Percentiles rank a stretch among this genome's conserved stretches.
Conservation (phyloP, 176 grass and related monocot genomes). For the Carex myosuroides region DNA sequence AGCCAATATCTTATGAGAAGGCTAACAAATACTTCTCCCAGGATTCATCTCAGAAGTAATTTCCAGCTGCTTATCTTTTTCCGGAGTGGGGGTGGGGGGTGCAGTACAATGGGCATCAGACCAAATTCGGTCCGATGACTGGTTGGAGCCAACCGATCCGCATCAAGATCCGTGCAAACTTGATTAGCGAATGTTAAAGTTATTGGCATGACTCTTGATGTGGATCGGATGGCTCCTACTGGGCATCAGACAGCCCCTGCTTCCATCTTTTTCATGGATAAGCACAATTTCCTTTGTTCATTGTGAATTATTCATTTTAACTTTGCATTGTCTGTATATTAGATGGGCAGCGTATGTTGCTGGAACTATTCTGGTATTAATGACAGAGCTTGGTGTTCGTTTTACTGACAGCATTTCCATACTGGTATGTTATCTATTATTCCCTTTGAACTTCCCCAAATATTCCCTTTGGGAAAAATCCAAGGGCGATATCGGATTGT, state of each 20-base stretch:
- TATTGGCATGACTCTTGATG: too few relatives aligned
- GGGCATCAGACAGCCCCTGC: too few relatives aligned
- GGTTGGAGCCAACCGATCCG: too few relatives aligned
- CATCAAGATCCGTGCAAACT: too few relatives aligned
- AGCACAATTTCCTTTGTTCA: slow-evolving; percentile 13
- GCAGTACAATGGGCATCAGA: too few relatives aligned
- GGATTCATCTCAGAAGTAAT: slow-evolving; percentile 86
- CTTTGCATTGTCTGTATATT: slow-evolving; percentile 9
- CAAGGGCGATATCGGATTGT: background rate
- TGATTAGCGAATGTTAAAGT: too few relatives aligned
- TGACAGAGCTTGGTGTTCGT: slow-evolving; percentile 73
- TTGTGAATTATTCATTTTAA: slow-evolving; percentile 13
- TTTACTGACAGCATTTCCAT: slow-evolving; percentile 92
- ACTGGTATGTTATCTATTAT: slow-evolving; percentile 39
- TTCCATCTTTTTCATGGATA: background rate
- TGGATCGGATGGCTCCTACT: too few relatives aligned
- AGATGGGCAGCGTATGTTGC: slow-evolving; percentile 99
- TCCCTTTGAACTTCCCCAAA: background rate
- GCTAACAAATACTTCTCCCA: slow-evolving; percentile 64
- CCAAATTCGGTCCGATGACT: too few relatives aligned
- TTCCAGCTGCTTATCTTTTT: background rate
- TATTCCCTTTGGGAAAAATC: background rate
- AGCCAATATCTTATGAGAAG: slow-evolving; percentile 78
- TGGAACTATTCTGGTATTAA: slow-evolving; percentile 89
- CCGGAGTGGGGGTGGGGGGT: too few relatives aligned